Base-by-base conservation (phyloP, 805 yeast species). In the Ogataea thermomethanolica region DNA sequence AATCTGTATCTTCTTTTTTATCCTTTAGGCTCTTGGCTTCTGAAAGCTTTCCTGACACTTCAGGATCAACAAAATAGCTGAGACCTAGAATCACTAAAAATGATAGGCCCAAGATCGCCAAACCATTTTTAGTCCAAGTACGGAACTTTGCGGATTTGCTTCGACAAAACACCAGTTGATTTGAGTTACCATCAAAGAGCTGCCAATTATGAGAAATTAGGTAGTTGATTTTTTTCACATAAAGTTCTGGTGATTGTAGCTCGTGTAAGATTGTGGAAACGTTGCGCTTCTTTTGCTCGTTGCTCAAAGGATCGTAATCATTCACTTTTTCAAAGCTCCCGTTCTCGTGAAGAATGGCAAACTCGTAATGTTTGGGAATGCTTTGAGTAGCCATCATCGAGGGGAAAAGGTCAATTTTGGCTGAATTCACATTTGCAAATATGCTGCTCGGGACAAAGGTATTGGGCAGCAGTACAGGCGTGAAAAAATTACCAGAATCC, bases 161-260 rank as follows among this genome's bases (percentile, higher is more conserved):
- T 31, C 75, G 62, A 32, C 65, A 67, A 45, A 74, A 71, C 9
- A 74, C 64, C 17, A 75, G 49, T 30, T 61, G 58, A 3, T 59
- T 57, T 4, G 59, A 61, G 24, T 75, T 73, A 21, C 76, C 70
- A 4, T 79, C 85, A 25, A 78, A 62, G n/a, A 80, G 64, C 40
- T 60, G 66, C 84, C 83, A 81, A 9, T 67, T 67, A 15, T 58
- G 55, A 17, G 55, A 59, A 39, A 76, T 74, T 30, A 79, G 61
- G 43, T 59, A 66, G 34, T 64, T 66, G 7, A 79, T 59, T 7
- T 51, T 43, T 13, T 62, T 60, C 33, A 67, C 55, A 22, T 65
- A 63, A 11, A 47, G 35, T 17, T 60, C 65, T 30, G 71, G 62
- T 9, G 69, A 66, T 25, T 69, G 66, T 6, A 77, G 55, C 9